Evolutionary conservation across 345 rosid species (phyloP), one percentile per base, ranked within the genome.

Genomic region (Reutealis trisperma): DNA sequence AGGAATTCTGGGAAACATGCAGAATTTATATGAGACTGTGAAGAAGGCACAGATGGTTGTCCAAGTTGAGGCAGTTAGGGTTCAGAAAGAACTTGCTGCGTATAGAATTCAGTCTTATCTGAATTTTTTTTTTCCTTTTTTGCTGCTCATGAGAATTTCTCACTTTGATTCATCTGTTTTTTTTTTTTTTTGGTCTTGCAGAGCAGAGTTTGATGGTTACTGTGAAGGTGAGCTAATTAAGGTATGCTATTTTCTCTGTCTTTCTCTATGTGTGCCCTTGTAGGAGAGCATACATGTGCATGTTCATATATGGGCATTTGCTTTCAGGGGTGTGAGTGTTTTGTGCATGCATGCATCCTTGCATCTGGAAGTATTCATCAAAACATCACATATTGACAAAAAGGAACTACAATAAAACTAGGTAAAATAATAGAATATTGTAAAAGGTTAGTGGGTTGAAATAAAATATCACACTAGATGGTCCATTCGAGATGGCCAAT

Each of bases 11-110:
- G 98, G 96, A 30, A 92, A 92, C 83, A 94, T 93, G 97, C 94
- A 88, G 81, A 94, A 91, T 82, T 85, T 94, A 75, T 94, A 87
- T 70, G 98, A 93, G 70, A 92, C 97, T 2, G 97, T 93, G 75
- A 94, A 94, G 82, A 94, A 94, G 83, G 97, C 98, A n/a, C 97
- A 94, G 85, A 92, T 88, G 94, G 97, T 94, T 73, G 98, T 94
- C 86, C 97, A 92, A 86, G 97, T 93, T 18, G 98, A 92, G 79
- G 97, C 97, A 58, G 98, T 94, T 21, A 86, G 89, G 24, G 97
- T 94, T 64, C 98, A 93, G 74, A 94, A 94, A 67, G 97, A 91
- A 85, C 90, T 94, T 75, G 97, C 97, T 66, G 92, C 32, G 95
- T 93, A 90, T 81, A 91, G 73, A n/a, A 63, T 68, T 25, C 27